A percentile compares a stretch with the other conserved stretches of the same genome.
These are phyloP conservation scores for Zygnema cylindricum DNA, from an alignment of 139 green algal genomes.

Conservation along the genomic window DNA sequence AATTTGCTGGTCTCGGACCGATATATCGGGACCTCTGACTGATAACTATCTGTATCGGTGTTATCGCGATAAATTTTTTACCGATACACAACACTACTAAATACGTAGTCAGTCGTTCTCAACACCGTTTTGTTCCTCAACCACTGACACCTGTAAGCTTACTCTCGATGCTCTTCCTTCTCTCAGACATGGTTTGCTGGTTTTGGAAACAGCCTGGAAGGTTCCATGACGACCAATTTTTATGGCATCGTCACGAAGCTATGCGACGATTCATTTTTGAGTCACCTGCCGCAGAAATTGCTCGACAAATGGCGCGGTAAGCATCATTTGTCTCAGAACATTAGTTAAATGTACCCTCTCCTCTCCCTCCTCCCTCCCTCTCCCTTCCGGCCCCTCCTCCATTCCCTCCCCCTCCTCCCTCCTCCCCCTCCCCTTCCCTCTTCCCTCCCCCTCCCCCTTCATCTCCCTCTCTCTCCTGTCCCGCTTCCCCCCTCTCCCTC, in stretches of 20 bases:
- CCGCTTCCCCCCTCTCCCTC: too few relatives aligned
- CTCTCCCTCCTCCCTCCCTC: not conserved
- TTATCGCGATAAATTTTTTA: too few relatives aligned
- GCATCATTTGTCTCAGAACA: too few relatives aligned
- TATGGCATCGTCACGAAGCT: constrained; percentile 41
- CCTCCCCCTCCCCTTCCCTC: not conserved
- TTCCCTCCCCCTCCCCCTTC: too few relatives aligned
- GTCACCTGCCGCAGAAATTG: constrained; percentile 23
- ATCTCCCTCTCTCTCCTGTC: too few relatives aligned
- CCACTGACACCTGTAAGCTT: not conserved
- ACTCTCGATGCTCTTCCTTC: not conserved
- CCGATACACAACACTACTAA: too few relatives aligned
- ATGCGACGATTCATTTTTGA: constrained; percentile 33
- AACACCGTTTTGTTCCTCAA: not conserved
- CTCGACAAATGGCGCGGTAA: constrained; percentile 11
- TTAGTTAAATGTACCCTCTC: not conserved
- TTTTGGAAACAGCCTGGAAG: constrained; percentile 4
- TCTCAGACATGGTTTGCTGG: not conserved
- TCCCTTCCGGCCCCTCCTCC: too few relatives aligned
- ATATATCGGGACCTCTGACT: too few relatives aligned
- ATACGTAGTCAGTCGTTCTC: not conserved
- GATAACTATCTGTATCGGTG: too few relatives aligned
- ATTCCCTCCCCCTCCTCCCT: too few relatives aligned
- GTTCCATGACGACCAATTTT: constrained; percentile 41
- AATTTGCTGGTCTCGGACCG: too few relatives aligned